These are phyloP conservation scores for Fagopyrum tataricum DNA, from an alignment of 148 eudicot genomes.

Conservation along the genomic window DNA sequence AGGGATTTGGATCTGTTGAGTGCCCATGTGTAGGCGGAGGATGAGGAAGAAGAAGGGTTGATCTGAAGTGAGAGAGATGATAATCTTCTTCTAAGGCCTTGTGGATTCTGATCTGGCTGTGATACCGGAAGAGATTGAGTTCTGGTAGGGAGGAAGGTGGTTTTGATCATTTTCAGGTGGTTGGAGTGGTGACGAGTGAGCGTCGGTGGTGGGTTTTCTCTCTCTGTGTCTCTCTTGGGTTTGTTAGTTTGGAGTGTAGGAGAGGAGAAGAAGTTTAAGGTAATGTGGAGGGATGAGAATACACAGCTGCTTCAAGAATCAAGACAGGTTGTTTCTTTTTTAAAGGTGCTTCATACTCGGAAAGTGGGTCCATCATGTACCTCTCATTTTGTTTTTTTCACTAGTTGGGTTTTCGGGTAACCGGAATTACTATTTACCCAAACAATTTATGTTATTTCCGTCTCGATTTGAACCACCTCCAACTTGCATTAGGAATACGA, in stretches of 20 bases:
- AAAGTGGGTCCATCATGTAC: background rate
- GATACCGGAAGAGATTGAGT: constrained; percentile 36
- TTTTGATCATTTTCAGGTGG: background rate
- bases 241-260: background rate
- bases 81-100: constrained; percentile 41
- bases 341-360: background rate
- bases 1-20: constrained; percentile 48
- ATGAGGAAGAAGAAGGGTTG: constrained; percentile 24
- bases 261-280: background rate
- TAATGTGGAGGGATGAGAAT: background rate
- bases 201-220: background rate
- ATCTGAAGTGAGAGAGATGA: constrained; percentile 48
- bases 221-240: background rate
- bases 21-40: constrained; percentile 30
- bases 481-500: too few species aligned
- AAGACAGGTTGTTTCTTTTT: constrained; percentile 3
- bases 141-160: constrained; percentile 7
- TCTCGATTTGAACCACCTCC: too few species aligned
- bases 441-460: too few species aligned
- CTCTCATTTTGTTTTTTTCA: too few species aligned
- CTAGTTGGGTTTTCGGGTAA: too few species aligned
- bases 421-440: too few species aligned
- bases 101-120: constrained; percentile 13
- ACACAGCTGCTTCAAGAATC: constrained; percentile 4
- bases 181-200: background rate